Conservation (phyloP, 106 monocot species). For the Chionographis japonica region DNA sequence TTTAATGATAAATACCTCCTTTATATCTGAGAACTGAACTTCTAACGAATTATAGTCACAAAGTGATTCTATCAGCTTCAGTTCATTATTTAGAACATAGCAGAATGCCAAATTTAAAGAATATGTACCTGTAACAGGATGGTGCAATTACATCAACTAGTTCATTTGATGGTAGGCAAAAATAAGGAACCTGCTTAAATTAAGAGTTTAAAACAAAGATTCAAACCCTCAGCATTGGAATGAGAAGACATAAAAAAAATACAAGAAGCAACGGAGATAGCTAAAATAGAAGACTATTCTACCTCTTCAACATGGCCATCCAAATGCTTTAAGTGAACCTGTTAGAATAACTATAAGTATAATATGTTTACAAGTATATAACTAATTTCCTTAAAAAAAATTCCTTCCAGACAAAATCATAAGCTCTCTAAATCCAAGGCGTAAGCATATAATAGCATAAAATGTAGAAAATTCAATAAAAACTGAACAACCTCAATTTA, state of each 20-base stretch:
- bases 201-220: not conserved
- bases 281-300: not conserved
- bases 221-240: not conserved
- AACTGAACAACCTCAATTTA: too few species aligned
- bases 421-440: too few species aligned
- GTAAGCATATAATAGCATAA: too few species aligned
- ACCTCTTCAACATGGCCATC: conserved; percentile 99
- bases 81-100: not conserved
- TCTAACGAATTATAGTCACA: not conserved
- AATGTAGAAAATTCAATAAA: too few species aligned
- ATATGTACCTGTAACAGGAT: conserved; percentile 86
- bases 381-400: not conserved
- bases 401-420: too few species aligned
- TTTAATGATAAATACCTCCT: too few species aligned
- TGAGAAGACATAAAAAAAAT: not conserved
- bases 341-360: conserved; percentile 10
- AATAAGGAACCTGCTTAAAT: conserved; percentile 84
- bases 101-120: not conserved
- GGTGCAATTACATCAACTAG: conserved; percentile 95
- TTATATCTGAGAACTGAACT: too few species aligned
- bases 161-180: conserved; percentile 88
- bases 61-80: not conserved
- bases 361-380: not conserved
- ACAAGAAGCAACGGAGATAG: not conserved
- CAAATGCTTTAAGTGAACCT: conserved; percentile 98